Percentiles rank a stretch among this genome's conserved stretches.
phyloP scores from a whole-genome alignment of 1,284 basidiomycete species.

The Pholiota adiposa region DNA sequence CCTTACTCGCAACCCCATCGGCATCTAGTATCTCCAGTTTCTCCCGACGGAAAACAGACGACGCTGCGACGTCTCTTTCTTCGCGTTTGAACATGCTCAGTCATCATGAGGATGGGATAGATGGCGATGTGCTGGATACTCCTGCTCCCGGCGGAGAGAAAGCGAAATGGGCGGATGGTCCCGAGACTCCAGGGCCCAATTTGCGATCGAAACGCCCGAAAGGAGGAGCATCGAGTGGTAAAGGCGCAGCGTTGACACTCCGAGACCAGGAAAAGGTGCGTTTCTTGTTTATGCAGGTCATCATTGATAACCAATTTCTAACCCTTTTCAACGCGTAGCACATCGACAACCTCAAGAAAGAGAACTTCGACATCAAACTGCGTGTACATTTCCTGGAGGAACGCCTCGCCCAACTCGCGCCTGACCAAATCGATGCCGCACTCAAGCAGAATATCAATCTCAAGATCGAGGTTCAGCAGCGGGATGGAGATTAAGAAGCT shows the following conservation, averaged over 20 bases:
- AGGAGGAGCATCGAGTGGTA: slow-evolving; percentile 33
- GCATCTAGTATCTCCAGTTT: slow-evolving; percentile 36
- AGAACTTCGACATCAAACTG: slow-evolving; percentile 94
- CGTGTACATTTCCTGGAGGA: slow-evolving; percentile 94
- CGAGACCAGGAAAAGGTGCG: slow-evolving; percentile 93
- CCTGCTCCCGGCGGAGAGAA: slow-evolving; percentile 60
- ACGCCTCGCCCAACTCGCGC: slow-evolving; percentile 84
- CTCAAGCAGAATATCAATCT: slow-evolving; percentile 94
- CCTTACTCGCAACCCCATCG: slow-evolving; percentile 56
- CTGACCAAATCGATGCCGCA: slow-evolving; percentile 90
- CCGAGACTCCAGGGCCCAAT: slow-evolving; percentile 51
- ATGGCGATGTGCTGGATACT: slow-evolving; percentile 55
- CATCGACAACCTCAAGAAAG: slow-evolving; percentile 92
- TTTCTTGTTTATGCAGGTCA: slow-evolving; percentile 29
- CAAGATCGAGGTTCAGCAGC: slow-evolving; percentile 91
- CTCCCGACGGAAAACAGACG: slow-evolving; percentile 31
- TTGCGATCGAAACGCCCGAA: slow-evolving; percentile 37
- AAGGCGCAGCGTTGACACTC: slow-evolving; percentile 78
- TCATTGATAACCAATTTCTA: background rate
- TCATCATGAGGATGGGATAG: slow-evolving; percentile 32
- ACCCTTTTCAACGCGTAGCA: slow-evolving; percentile 54
- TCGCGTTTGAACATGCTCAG: slow-evolving; percentile 30
- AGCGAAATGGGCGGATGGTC: slow-evolving; percentile 51
- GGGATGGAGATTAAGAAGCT: slow-evolving; percentile 94
- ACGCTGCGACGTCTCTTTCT: slow-evolving; percentile 28